Base-by-base conservation (phyloP, 2,329 filamentous ascomycete species). In the Canariomyces notabilis region DNA sequence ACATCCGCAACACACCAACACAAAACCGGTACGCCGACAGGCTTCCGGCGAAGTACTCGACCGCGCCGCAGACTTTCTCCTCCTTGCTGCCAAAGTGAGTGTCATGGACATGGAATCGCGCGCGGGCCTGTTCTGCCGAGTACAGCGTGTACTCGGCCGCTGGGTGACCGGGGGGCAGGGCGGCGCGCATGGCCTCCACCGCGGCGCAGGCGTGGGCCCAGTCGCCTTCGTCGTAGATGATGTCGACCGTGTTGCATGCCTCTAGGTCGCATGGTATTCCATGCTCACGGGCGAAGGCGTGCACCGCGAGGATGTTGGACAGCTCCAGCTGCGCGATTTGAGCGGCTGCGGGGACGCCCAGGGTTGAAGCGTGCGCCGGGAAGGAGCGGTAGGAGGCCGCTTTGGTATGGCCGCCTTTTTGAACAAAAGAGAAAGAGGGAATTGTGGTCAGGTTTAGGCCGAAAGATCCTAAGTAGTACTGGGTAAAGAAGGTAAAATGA, bases 231-330 rank as follows among this genome's bases (percentile, higher is more conserved):
- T 80, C 75, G 57, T 80, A 82, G 23, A 82, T 65, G 2, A 82
- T 64, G 58, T 83, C 79, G 2, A 80, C 69, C 0, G 80, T 83
- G 19, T 71, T 65, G 53, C 76, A 74, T 8, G 69, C 58, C 31
- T 63, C 57, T 40, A 69, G 72, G 55, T 82, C 79, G 56, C 76
- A 71, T 9, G 64, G 59, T 23, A 80, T 74, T 5, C 51, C 53
- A 45, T 80, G 61, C 15, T 69, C 62, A 5, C 60, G 58, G 0
- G 77, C 75, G 49, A 83, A 74, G 0, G 58, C 61, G 56, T 83
- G 79, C 8, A 79, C 72, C n/a, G 71, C 72, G 20, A 67, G 62
- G 45, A 83, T 77, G 55, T 71, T 76, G 33, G 67, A 66, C 34
- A 73, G 71, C 58, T 80, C 75, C 36, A 80, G 67, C 8, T 66